Base-by-base conservation (phyloP, 1,139 yeast species). In the Torulaspora globosa region DNA sequence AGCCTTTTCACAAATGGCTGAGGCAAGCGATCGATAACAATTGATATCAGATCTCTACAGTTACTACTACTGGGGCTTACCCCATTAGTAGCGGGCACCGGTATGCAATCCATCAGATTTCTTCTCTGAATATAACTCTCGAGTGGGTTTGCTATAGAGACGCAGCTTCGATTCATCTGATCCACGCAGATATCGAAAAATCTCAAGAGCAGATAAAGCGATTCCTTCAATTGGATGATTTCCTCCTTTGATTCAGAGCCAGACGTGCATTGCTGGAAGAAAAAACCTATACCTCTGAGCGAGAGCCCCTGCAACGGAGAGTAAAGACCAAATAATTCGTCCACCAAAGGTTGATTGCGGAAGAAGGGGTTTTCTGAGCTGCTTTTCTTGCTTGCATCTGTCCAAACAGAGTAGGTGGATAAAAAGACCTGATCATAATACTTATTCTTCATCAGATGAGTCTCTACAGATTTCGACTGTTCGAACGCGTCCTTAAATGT, bases 131-230 rank as follows among this genome's bases (percentile, higher is more conserved):
- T 36, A 41, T 54, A 60, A 26, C 49, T 51, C 31, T 57, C 62
- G 14, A 60, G 35, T 4, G 64, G 64, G 34, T 53, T 57, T 18
- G 57, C 58, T 12, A 59, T 53, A 3, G 59, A 54, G 2, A 55
- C 44, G 14, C 55, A 50, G 15, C 54, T 49, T 40, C 53, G 56
- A 23, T 50, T 54, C n/a, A 58, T 38, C 39, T 61, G 58, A 10
- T 53, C 50, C 11, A 56, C 46, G 41, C 59, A 56, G 41, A 60
- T 53, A 46, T 65, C 68, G 36, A 62, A 59, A 46, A 58, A 62
- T 32, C 65, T 51, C 23, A 65, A 46, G 5, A 62, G 50, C 11
- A 65, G 32, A 46, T 62, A 65, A 6, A 65, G 39, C 7, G 63
- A 59, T 34, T 62, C 65, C 39, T 63, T 65, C 23, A 56, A 45